Evolutionary conservation across 177 flowering plant genomes (phyloP).

Genomic region (Vitis hybrid): DNA sequence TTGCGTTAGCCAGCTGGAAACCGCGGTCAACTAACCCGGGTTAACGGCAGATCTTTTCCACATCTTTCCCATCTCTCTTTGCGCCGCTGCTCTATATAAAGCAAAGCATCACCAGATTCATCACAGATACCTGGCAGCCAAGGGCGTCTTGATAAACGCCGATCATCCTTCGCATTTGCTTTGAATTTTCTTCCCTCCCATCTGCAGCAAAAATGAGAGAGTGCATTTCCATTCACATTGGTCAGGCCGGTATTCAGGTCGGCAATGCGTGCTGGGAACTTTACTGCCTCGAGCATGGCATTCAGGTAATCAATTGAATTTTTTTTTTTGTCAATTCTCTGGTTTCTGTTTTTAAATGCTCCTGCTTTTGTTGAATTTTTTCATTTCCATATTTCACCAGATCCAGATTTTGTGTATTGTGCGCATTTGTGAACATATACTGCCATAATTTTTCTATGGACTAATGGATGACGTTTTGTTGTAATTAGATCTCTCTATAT

Average conservation of each 20-base stretch:
- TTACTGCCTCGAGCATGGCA: constrained; percentile 38
- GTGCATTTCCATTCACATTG: constrained; percentile 40
- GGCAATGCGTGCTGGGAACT: constrained; percentile 40
- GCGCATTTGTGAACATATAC: no score
- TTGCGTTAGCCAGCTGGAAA: neutral
- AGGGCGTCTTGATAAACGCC: constrained; percentile 13
- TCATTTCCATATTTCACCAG: no score
- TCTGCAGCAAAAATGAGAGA: constrained; percentile 26
- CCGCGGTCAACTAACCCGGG: constrained; percentile 2
- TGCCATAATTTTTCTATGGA: no score
- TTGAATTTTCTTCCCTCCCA: no score
- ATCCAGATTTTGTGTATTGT: no score
- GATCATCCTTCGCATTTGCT: neutral
- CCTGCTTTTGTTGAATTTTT: no score
- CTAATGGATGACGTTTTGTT: no score
- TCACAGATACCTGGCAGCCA: no score
- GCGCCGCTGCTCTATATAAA: constrained; percentile 2
- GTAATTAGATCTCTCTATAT: no score
- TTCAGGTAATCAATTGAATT: constrained; percentile 15
- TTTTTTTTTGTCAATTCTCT: neutral
- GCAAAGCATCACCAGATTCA: neutral
- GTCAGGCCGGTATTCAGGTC: constrained; percentile 42
- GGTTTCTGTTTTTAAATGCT: neutral
- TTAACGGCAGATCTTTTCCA: neutral
- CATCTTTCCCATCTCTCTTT: neutral